phyloP scores from a whole-genome alignment of 2,329 filamentous ascomycete species.

The Pyrenochaeta sp. region DNA sequence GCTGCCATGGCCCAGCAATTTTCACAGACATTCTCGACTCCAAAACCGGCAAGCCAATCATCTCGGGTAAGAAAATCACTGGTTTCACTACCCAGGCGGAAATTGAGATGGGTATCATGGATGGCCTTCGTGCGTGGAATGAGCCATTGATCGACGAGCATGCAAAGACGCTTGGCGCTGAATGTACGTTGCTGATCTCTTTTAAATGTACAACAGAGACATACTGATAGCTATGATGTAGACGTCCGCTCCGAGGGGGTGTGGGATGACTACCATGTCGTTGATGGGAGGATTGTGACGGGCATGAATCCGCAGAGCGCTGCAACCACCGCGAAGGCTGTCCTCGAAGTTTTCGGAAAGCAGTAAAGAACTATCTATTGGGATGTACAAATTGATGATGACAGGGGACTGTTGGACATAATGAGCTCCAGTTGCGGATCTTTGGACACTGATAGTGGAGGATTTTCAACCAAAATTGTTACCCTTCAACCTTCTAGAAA shows the following conservation, averaged over 20 bases:
- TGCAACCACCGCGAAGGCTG: conserved; percentile 42
- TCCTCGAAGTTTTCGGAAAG: conserved; percentile 14
- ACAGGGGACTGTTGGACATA: too few species aligned
- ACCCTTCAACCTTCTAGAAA: too few species aligned
- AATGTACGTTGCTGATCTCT: conserved; percentile 35
- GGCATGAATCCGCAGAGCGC: conserved; percentile 49
- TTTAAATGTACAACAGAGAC: too few species aligned
- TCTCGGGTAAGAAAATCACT: conserved; percentile 47
- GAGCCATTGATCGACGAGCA: conserved; percentile 42
- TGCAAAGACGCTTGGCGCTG: conserved; percentile 40
- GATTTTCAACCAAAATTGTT: too few species aligned
- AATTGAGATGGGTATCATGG: conserved; percentile 45
- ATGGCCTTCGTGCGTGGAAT: conserved; percentile 39
- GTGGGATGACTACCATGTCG: conserved; percentile 43
- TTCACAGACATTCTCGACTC: conserved; percentile 48
- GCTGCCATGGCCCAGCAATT: conserved; percentile 50
- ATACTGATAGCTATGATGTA: too few species aligned
- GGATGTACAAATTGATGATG: neutral
- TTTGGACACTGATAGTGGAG: too few species aligned
- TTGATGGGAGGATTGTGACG: conserved; percentile 48
- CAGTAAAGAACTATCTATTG: neutral
- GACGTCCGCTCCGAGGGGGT: conserved; percentile 12
- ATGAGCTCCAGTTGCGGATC: too few species aligned
- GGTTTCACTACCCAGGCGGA: conserved; percentile 52
- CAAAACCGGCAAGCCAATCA: conserved; percentile 43